Evolutionary conservation across 768 basidiomycete species (phyloP), one percentile per base, ranked within the genome.

Genomic region (Leccinum subtestaceum): DNA sequence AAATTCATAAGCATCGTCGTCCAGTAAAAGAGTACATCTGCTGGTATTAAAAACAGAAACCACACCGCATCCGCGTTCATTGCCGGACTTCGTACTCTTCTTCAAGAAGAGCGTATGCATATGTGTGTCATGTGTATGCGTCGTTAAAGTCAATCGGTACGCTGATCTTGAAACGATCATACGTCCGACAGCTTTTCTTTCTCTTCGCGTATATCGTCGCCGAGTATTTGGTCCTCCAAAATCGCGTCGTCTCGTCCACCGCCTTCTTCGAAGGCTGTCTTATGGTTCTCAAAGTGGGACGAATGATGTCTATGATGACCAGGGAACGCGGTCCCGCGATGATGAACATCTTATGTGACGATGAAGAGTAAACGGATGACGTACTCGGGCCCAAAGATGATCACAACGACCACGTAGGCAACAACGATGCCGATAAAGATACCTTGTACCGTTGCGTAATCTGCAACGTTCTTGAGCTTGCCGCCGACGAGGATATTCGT

Each of bases 391-490:
- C 93, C 95, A 60, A 95, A 76, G 61, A 93, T 78, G 8, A 87
- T 88, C 64, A 91, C 81, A 64, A 93, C 27, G 38, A 96, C 67
- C 34, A 91, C 83, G 63, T 88, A 95, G 0, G 84, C 88, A 0
- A 89, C 81, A 15, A 97, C 87, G 21, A 82, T 77, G 17, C 94
- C 94, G 49, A 97, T 87, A 43, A 97, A 78, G 68, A 97, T 94
- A n/a, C 89, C 91, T 76, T 92, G 89, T 9, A 91, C 91, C 9
- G 71, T 89, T 3, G 86, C 88, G 64, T 91, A 91, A 67, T 91
- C 81, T 3, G 84, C 73, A 0, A 85, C 85, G 17, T 65, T 66
- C 15, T 70, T 73, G 3, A 71, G 64, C 5, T 60, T 52, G 1
- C 84, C 84, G 13, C 75, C 58, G 46, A 64, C 57, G 9, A 73